phyloP scores from a whole-genome alignment of 1,139 yeast genomes.

The Candida sanyaensis region DNA sequence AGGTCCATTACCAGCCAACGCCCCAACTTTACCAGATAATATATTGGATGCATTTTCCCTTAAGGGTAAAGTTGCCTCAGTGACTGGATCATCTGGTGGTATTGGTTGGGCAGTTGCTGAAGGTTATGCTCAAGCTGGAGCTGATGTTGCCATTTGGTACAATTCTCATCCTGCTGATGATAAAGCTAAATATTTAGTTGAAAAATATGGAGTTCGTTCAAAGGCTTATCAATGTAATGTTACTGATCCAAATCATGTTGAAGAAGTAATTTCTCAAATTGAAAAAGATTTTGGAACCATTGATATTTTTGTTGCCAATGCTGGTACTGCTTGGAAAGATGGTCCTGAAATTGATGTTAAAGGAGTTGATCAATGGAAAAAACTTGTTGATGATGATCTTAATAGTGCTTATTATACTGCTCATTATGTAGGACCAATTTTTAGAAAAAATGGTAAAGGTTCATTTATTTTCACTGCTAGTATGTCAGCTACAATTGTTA shows the following conservation, averaged over 20 bases:
- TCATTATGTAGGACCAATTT: slow-evolving; percentile 49
- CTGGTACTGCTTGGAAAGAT: slow-evolving; percentile 49
- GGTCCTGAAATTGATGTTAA: slow-evolving; percentile 41
- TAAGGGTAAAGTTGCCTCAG: slow-evolving; percentile 37
- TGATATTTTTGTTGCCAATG: slow-evolving; percentile 57
- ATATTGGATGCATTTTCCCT: slow-evolving; percentile 40
- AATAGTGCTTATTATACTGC: slow-evolving; percentile 47
- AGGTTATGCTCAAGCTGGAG: slow-evolving; percentile 48
- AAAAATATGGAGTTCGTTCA: slow-evolving; percentile 25
- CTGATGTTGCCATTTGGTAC: slow-evolving; percentile 47
- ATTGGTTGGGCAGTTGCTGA: slow-evolving; percentile 48
- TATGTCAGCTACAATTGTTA: slow-evolving; percentile 56
- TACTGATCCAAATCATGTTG: slow-evolving; percentile 39
- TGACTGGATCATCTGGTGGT: slow-evolving; percentile 49
- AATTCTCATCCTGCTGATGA: slow-evolving; percentile 35
- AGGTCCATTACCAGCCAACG: slow-evolving; percentile 42
- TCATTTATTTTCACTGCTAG: slow-evolving; percentile 28
- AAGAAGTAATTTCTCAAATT: slow-evolving; percentile 31
- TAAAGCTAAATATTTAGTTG: slow-evolving; percentile 28
- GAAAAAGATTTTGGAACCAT: slow-evolving; percentile 39
- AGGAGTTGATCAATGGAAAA: slow-evolving; percentile 46
- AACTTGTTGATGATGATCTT: slow-evolving; percentile 52
- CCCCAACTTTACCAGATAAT: slow-evolving; percentile 34
- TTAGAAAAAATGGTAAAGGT: slow-evolving; percentile 38
- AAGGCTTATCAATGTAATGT: slow-evolving; percentile 43